Conservation (phyloP, 257 asterid species). For the Solanum rostratum region DNA sequence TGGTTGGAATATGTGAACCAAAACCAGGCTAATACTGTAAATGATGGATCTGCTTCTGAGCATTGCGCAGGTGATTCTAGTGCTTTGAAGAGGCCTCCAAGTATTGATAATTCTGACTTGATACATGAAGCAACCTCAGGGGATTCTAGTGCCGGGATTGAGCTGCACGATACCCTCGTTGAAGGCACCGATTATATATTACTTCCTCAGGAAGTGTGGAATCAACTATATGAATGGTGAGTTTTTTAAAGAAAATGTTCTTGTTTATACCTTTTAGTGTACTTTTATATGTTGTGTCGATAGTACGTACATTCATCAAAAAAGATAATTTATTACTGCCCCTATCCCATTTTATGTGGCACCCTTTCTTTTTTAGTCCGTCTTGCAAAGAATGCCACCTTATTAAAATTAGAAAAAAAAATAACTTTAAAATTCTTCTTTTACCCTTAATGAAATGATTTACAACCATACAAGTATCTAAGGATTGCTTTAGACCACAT, state of each 20-base stretch:
- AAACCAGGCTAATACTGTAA: constrained; percentile 27
- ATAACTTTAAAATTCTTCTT: no score
- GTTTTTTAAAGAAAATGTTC: not conserved
- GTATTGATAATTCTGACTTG: constrained; percentile 76
- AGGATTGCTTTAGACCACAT: no score
- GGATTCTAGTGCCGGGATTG: constrained; percentile 50
- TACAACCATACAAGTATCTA: no score
- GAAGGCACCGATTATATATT: constrained; percentile 98
- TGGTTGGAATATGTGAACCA: constrained; percentile 95
- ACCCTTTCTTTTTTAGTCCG: no score
- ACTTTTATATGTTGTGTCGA: not conserved
- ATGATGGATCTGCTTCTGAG: constrained; percentile 64
- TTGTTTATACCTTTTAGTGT: not conserved
- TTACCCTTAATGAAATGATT: no score
- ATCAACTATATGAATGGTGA: constrained; percentile 66
- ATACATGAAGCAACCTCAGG: constrained; percentile 53
- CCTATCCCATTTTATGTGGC: no score
- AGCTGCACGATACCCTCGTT: constrained; percentile 82
- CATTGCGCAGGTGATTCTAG: constrained; percentile 31
- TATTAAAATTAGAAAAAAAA: no score
- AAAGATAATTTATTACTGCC: not conserved
- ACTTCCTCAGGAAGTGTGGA: constrained; percentile 88
- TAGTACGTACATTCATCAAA: not conserved
- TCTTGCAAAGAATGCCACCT: no score
- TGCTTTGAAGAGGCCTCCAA: constrained; percentile 56